These are phyloP conservation scores for Ceratobasidium sp. DNA, from an alignment of 1,284 basidiomycete species.

Conservation along the genomic window DNA sequence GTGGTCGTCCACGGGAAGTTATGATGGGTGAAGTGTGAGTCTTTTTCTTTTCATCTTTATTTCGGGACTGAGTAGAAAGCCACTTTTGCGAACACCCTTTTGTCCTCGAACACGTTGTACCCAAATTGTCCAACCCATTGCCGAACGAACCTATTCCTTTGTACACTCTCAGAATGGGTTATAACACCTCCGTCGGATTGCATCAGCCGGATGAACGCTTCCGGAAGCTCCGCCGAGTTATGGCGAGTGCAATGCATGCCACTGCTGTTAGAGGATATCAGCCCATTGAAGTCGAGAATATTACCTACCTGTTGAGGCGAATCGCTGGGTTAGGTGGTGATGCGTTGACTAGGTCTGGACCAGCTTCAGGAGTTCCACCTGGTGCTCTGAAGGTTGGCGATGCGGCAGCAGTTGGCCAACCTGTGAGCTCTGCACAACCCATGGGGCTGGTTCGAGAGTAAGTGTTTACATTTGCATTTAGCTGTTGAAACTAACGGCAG, in stretches of 20 bases:
- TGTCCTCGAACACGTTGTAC: neutral
- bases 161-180: constrained; percentile 40
- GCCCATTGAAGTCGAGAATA: constrained; percentile 30
- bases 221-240: constrained; percentile 38
- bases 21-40: constrained; percentile 72
- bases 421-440: constrained; percentile 24
- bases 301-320: constrained; percentile 45
- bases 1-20: constrained; percentile 75
- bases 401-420: constrained; percentile 19
- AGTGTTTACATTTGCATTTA: constrained; percentile 3
- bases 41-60: constrained; percentile 12
- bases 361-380: neutral
- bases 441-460: constrained; percentile 42
- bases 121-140: neutral
- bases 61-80: constrained; percentile 9
- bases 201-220: constrained; percentile 48
- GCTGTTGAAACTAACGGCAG: neutral
- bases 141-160: constrained; percentile 16
- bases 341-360: constrained; percentile 47
- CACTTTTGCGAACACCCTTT: neutral
- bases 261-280: constrained; percentile 40
- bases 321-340: constrained; percentile 56
- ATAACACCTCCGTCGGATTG: constrained; percentile 37
- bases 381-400: constrained; percentile 3
- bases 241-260: constrained; percentile 41